Conservation (phyloP, 2,329 filamentous ascomycete species). For the Tolypocladium guangdongense region DNA sequence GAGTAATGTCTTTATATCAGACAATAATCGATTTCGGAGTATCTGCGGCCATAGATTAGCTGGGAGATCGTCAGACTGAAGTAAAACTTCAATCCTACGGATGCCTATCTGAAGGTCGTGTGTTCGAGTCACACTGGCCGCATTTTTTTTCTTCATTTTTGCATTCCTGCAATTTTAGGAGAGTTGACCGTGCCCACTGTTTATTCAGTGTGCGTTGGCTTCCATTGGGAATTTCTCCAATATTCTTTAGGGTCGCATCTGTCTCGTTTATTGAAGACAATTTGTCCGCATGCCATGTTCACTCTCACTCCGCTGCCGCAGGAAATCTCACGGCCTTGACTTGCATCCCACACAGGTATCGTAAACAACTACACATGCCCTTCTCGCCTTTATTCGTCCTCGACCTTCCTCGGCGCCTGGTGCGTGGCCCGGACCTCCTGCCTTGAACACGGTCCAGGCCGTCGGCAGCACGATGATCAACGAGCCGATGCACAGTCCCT, state of each 20-base stretch:
- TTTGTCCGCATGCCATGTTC: too few species aligned
- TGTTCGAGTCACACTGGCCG: constrained; percentile 18
- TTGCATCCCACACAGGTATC: too few species aligned
- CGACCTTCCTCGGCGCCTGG: neutral
- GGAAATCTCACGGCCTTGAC: too few species aligned
- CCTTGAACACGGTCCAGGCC: constrained; percentile 24
- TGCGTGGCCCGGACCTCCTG: constrained; percentile 8
- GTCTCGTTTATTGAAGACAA: neutral
- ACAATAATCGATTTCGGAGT: neutral
- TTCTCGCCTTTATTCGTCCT: neutral
- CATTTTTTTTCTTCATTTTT: constrained; percentile 9
- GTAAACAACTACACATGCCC: too few species aligned
- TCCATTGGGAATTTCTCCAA: neutral
- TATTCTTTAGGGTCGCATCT: neutral
- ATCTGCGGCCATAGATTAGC: constrained; percentile 17
- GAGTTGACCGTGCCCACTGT: neutral
- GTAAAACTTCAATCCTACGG: constrained; percentile 16
- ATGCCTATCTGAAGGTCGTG: constrained; percentile 17
- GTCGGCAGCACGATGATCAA: constrained; percentile 30
- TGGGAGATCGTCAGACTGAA: constrained; percentile 19
- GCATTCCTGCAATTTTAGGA: neutral
- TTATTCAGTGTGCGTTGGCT: neutral
- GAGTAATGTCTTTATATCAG: neutral
- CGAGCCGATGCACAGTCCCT: constrained; percentile 32
- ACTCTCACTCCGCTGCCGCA: too few species aligned